These are phyloP conservation scores for Pleurotus djamor DNA, from an alignment of 768 basidiomycete species.

Conservation along the genomic window DNA sequence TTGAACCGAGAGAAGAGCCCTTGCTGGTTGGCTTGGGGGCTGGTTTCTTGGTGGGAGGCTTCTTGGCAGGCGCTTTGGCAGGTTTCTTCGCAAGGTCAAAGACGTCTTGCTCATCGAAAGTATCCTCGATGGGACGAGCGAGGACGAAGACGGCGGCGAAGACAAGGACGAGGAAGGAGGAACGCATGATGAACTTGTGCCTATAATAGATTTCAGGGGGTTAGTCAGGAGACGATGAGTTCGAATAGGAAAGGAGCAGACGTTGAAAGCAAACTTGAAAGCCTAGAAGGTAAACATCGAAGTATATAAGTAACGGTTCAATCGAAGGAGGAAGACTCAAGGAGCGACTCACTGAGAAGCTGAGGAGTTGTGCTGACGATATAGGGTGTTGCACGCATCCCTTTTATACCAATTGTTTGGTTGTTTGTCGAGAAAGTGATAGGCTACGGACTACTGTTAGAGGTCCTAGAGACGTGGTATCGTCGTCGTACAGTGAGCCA, in stretches of 20 bases:
- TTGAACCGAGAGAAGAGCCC: no score
- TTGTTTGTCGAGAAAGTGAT: not conserved
- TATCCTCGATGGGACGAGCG: not conserved
- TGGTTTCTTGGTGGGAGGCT: no score
- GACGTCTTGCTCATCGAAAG: not conserved
- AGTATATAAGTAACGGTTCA: no score
- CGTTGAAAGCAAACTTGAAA: not conserved
- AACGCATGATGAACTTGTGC: not conserved
- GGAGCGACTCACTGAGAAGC: not conserved
- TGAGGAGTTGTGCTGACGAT: not conserved
- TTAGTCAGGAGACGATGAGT: not conserved
- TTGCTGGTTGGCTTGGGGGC: not conserved
- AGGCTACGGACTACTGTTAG: no score
- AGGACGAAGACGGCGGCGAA: not conserved
- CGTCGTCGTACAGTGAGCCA: no score
- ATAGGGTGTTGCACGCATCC: not conserved
- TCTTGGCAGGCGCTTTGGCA: no score
- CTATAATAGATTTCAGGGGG: not conserved
- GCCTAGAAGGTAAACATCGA: no score
- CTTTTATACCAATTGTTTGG: not conserved
- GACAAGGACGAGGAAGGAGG: not conserved
- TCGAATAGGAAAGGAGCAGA: not conserved
- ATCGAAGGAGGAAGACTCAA: not conserved
- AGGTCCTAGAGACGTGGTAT: no score
- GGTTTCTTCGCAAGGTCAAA: not conserved